Conservation (phyloP, 257 asterid genomes). For the Nicotiana attenuata region DNA sequence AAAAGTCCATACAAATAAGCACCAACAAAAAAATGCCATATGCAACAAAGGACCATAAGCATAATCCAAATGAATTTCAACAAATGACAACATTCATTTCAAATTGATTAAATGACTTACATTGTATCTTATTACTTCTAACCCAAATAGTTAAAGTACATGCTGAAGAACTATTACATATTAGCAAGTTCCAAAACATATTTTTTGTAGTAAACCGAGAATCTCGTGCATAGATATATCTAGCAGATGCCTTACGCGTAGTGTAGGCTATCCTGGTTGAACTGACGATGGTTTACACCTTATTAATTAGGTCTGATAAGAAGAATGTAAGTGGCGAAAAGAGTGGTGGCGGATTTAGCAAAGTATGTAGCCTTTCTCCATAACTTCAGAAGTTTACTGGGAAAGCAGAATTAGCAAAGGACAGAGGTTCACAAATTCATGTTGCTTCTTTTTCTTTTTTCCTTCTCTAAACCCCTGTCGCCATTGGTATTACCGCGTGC, state of each 20-base stretch:
- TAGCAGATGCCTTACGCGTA: neutral
- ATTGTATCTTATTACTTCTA: too few species aligned
- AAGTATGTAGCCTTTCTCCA: constrained; percentile 84
- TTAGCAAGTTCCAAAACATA: too few species aligned
- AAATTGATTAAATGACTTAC: too few species aligned
- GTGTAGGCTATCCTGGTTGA: neutral
- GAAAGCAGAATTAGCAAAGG: constrained; percentile 68
- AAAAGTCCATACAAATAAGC: too few species aligned
- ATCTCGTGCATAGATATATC: too few species aligned
- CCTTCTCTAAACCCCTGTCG: neutral
- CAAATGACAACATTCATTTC: too few species aligned
- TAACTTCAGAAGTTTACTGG: constrained; percentile 87
- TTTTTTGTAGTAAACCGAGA: too few species aligned
- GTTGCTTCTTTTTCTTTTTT: neutral
- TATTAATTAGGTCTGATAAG: constrained; percentile 41
- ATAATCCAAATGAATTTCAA: too few species aligned
- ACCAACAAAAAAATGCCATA: too few species aligned
- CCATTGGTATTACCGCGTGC: neutral
- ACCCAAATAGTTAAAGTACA: too few species aligned
- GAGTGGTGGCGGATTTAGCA: constrained; percentile 74
- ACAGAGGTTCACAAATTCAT: constrained; percentile 58
- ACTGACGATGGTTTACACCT: neutral
- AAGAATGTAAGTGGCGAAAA: neutral
- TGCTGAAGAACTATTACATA: too few species aligned
- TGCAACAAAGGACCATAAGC: too few species aligned